phyloP scores from a whole-genome alignment of 2,329 filamentous ascomycete genomes.

The Cercospora beticola region DNA sequence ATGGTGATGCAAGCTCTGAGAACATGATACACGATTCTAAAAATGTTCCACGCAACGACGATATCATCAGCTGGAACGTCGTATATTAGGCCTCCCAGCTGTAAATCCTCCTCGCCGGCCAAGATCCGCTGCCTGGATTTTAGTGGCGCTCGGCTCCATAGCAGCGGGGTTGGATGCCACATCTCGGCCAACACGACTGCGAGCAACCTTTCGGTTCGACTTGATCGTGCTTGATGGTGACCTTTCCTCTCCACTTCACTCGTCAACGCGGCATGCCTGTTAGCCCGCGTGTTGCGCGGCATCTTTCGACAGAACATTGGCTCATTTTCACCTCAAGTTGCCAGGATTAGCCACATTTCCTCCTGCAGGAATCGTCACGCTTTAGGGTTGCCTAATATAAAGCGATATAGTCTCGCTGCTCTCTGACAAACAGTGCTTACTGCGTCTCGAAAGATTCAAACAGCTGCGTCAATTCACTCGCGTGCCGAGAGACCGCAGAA shows the following conservation, averaged over 20 bases:
- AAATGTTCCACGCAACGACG: neutral
- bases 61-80: neutral
- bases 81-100: neutral
- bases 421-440: neutral
- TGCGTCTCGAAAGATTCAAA: neutral
- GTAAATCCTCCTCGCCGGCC: neutral
- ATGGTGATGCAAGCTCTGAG: neutral
- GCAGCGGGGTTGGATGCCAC: constrained; percentile 2
- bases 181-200: neutral
- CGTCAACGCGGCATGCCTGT: neutral
- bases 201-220: neutral
- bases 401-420: neutral
- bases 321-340: neutral
- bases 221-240: neutral
- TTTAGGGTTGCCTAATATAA: neutral
- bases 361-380: neutral
- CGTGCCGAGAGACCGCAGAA: neutral
- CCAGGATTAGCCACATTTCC: neutral
- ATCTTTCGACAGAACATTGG: neutral
- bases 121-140: neutral
- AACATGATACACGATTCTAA: neutral
- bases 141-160: constrained; percentile 7
- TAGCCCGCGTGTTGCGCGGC: neutral
- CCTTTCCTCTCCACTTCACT: neutral
- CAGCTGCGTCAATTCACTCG: neutral